A percentile compares a stretch with the other conserved stretches of the same genome.
These are phyloP conservation scores for Spatholobus suberectus DNA, from an alignment of 306 rosid genomes.

Conservation along the genomic window DNA sequence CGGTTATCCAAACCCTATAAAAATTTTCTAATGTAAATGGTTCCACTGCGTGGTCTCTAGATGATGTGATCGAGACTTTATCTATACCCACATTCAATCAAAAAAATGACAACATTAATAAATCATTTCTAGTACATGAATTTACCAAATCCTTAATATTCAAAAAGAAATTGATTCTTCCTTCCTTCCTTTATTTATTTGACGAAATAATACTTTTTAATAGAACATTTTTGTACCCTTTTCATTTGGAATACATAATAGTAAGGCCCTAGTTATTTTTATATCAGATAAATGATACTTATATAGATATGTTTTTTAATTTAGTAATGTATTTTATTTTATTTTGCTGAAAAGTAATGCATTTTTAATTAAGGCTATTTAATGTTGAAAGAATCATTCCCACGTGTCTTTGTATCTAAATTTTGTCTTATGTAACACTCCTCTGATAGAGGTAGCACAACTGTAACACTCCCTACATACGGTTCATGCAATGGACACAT, in stretches of 20 bases:
- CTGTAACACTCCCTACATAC: not conserved
- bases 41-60: not conserved
- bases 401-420: not conserved
- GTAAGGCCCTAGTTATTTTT: not conserved
- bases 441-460: not conserved
- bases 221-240: not conserved
- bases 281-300: not conserved
- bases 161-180: not conserved
- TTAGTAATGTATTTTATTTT: not conserved
- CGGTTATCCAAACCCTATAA: not conserved
- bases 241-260: constrained; percentile 8
- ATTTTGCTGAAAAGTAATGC: too few relatives aligned
- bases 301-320: not conserved
- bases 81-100: not conserved
- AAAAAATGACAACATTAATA: not conserved
- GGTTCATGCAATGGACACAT: not conserved
- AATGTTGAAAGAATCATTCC: not conserved
- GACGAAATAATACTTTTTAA: not conserved
- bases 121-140: not conserved
- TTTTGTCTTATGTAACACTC: not conserved
- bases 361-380: not conserved
- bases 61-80: not conserved
- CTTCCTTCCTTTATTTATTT: not conserved
- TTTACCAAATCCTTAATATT: not conserved
- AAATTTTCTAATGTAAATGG: not conserved